phyloP scores from a whole-genome alignment of 139 green algal genomes.

The Chlamydomonas applanata region DNA sequence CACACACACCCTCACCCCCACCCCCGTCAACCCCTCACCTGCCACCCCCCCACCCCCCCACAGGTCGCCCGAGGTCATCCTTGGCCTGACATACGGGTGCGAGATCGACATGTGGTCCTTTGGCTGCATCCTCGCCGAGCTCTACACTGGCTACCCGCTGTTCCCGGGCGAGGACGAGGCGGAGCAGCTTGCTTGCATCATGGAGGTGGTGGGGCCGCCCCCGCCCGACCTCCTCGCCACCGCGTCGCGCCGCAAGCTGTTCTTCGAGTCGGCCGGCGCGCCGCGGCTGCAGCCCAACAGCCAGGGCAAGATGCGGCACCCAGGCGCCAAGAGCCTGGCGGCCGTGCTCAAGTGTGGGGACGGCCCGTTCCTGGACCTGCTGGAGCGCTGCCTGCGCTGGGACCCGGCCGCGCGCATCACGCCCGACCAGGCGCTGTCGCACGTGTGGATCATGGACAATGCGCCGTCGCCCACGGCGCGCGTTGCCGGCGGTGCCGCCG shows the following conservation, averaged over 20 bases:
- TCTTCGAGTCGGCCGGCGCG: conserved; percentile 60
- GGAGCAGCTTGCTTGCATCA: conserved; percentile 81
- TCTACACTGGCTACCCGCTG: conserved; percentile 65
- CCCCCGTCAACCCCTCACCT: neutral
- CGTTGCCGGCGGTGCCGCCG: neutral
- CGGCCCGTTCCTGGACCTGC: conserved; percentile 58
- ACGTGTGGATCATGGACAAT: conserved; percentile 67
- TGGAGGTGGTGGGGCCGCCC: conserved; percentile 75
- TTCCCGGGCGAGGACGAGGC: conserved; percentile 81
- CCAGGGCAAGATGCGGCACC: conserved; percentile 30
- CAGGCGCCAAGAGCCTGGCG: neutral
- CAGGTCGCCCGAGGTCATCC: conserved; percentile 47
- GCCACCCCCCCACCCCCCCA: neutral
- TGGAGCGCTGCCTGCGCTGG: conserved; percentile 71
- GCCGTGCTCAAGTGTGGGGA: conserved; percentile 52
- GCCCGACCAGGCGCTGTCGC: conserved; percentile 71
- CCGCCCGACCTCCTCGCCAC: conserved; percentile 53
- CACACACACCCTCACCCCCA: neutral
- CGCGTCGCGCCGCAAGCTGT: conserved; percentile 68
- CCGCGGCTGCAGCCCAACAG: conserved; percentile 62
- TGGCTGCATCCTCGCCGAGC: conserved; percentile 80
- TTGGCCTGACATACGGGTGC: conserved; percentile 57
- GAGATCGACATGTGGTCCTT: conserved; percentile 88
- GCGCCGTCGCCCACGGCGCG: conserved; percentile 21
- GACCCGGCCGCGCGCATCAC: conserved; percentile 65